Evolutionary conservation across 1,139 yeast genomes (phyloP), one percentile per base, ranked within the genome.

Genomic region (Pichia sp.): DNA sequence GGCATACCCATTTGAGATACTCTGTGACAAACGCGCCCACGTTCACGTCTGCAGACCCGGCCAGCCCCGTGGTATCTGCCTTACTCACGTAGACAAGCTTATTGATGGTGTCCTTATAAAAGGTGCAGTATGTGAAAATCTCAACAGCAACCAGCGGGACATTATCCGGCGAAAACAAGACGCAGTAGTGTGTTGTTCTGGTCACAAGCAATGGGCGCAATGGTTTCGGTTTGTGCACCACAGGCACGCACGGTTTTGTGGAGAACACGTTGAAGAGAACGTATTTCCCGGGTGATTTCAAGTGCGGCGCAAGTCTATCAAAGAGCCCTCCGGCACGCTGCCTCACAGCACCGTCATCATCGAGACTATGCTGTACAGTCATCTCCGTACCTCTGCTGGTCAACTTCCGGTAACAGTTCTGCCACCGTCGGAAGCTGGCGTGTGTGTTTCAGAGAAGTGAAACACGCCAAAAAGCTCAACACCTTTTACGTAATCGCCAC

Each of bases 61-160:
- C 36, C 54, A 79, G 75, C 0, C 99, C 99, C 1, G 90, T 85
- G 0, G 98, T 89, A 64, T 93, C 99, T 10, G 96, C 96, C 65
- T 93, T 93, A 6, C 96, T 81, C 0, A 93, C 80, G 65, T 90
- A 93, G 1, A 92, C 61, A n/a, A 85, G 74, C 56, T 81, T 79
- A 51, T 80, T 81, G 0, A 73, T 64, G 5, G 43, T 19, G 7
- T 47, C 19, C 8, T 38, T 19, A 19, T 45, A 31, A 5, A 56
- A 61, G 1, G 76, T 74, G 45, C 85, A 62, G 64, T 87, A 90
- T 0, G 85, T 77, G 60, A 79, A 79, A 3, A 88, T 69, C 64
- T 90, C 97, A 26, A 90, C 65, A 0, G 89, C 96, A 62, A 81
- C 76, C 2, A 88, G 65, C 1, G 84, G 74, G 2, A 76, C 69